Conservation (phyloP, 2,329 filamentous ascomycete species). For the Sclerotinia subarctica region DNA sequence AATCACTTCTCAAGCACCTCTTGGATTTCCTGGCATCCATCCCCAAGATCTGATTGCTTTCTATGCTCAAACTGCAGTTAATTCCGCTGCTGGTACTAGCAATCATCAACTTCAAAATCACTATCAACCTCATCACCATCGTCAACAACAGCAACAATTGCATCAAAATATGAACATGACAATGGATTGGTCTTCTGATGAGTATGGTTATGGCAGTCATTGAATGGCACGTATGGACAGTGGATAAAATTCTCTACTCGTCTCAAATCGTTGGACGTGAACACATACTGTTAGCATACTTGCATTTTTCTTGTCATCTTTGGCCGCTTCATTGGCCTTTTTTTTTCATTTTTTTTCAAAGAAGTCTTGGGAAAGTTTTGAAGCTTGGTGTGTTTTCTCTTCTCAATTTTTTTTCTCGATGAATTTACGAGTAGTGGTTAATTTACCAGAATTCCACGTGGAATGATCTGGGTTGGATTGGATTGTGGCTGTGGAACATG, state of each 20-base stretch:
- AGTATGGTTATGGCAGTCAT: constrained; percentile 13
- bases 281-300: neutral
- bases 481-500: neutral
- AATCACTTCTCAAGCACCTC: constrained; percentile 26
- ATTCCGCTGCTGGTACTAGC: constrained; percentile 23
- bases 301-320: constrained; percentile 3
- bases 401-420: neutral
- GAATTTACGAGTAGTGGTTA: constrained; percentile 15
- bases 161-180: constrained; percentile 18
- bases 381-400: neutral
- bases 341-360: neutral
- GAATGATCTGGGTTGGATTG: neutral
- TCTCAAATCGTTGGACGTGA: neutral
- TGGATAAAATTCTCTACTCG: neutral
- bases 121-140: constrained; percentile 15
- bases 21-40: constrained; percentile 27
- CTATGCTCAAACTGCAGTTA: constrained; percentile 32
- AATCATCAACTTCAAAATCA: constrained; percentile 19
- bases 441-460: neutral
- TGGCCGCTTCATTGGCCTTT: neutral
- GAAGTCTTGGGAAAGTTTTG: neutral
- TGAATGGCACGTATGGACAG: neutral
- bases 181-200: constrained; percentile 22
- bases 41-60: constrained; percentile 35
- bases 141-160: constrained; percentile 15